Conservation (phyloP, 2,329 filamentous ascomycete species). For the Cordyceps javanica region DNA sequence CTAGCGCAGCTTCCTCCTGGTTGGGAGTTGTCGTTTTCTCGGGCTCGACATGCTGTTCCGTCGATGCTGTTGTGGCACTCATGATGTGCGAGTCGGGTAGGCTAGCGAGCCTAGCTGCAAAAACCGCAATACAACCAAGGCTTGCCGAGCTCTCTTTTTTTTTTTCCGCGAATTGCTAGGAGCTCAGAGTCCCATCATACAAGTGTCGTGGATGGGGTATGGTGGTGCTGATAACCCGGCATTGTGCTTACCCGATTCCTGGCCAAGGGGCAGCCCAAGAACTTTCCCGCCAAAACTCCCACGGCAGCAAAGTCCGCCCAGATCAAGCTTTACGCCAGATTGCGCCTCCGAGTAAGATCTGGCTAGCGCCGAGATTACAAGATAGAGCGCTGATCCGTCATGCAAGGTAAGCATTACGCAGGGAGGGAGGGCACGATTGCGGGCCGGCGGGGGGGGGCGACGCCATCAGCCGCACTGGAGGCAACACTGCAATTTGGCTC, state of each 20-base stretch:
- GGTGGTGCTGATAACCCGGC: background rate
- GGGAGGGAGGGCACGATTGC: background rate
- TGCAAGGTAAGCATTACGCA: constrained; percentile 7
- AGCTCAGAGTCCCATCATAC: background rate
- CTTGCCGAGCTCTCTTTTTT: background rate
- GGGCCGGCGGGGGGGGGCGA: background rate
- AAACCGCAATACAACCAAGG: background rate
- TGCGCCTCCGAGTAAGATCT: background rate
- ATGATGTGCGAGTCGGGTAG: background rate
- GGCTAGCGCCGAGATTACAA: background rate
- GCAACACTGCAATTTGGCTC: background rate
- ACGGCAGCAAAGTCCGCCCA: background rate
- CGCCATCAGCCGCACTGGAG: background rate
- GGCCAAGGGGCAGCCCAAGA: too few species aligned
- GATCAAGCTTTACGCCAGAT: too few species aligned
- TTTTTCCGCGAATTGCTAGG: background rate
- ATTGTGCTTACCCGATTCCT: background rate
- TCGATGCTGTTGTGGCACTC: background rate
- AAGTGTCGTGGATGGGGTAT: background rate
- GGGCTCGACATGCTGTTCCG: background rate
- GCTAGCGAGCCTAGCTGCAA: background rate
- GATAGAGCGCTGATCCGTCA: background rate
- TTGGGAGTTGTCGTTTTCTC: background rate
- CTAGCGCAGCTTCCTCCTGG: background rate
- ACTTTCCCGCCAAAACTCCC: background rate